These are phyloP conservation scores for Nepenthes alata DNA, from an alignment of 179 eudicot species.

Conservation along the genomic window DNA sequence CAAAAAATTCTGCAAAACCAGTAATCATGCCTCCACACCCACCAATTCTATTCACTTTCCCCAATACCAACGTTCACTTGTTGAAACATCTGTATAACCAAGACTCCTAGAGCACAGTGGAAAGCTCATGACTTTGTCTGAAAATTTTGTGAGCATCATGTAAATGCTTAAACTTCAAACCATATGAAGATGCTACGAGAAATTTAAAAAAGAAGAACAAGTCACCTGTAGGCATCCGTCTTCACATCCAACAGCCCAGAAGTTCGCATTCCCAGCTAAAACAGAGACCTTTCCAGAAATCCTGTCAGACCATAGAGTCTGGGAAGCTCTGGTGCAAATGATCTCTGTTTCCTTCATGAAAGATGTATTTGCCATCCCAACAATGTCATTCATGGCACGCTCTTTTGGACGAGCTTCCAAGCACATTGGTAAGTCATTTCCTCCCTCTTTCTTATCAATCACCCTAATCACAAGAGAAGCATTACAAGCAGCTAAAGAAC, in stretches of 20 bases:
- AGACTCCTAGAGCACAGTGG: too few relatives aligned
- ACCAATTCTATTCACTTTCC: too few relatives aligned
- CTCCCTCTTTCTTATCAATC: slow-evolving; percentile 40
- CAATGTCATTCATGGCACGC: slow-evolving; percentile 53
- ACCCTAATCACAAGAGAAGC: slow-evolving; percentile 28
- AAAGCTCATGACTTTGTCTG: too few relatives aligned
- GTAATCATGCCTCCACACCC: too few relatives aligned
- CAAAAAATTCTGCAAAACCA: too few relatives aligned
- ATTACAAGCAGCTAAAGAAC: slow-evolving; percentile 14
- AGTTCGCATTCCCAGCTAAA: slow-evolving; percentile 88
- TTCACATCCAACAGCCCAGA: slow-evolving; percentile 94
- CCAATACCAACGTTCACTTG: too few relatives aligned
- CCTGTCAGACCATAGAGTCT: slow-evolving; percentile 85
- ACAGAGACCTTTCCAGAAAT: slow-evolving; percentile 84
- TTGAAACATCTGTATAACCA: too few relatives aligned
- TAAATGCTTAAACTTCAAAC: too few relatives aligned
- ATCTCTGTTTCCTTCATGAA: slow-evolving; percentile 80
- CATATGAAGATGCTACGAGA: too few relatives aligned
- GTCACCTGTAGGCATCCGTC: slow-evolving; percentile 89
- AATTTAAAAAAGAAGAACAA: not conserved
- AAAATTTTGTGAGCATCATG: too few relatives aligned
- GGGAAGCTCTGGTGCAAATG: slow-evolving; percentile 52
- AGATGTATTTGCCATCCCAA: slow-evolving; percentile 52
- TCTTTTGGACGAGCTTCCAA: slow-evolving; percentile 28
- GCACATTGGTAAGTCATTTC: slow-evolving; percentile 26